Evolutionary conservation across 371 early-diverging fungal species (phyloP).

Genomic region (Mucor lusitanicus): DNA sequence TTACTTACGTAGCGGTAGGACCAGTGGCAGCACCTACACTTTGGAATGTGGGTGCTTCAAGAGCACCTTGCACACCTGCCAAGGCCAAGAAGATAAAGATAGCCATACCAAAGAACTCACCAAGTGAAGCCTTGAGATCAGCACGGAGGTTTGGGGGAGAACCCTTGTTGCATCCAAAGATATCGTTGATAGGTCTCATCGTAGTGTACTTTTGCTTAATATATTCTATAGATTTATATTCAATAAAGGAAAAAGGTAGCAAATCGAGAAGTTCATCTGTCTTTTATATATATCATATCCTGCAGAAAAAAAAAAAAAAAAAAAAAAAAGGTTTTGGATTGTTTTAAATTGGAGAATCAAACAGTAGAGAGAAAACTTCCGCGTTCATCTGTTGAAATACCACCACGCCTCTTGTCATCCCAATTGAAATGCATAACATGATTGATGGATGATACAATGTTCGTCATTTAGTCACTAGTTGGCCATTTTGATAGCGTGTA

Average conservation of each 20-base stretch:
- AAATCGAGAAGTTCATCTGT: no score
- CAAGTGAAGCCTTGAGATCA: constrained; percentile 30
- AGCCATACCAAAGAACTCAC: constrained; percentile 53
- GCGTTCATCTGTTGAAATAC: no score
- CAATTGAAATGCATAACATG: no score
- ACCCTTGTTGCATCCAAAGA: constrained; percentile 14
- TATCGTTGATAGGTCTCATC: constrained; percentile 17
- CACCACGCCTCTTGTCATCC: no score
- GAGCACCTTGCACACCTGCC: constrained; percentile 48
- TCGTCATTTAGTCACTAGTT: no score
- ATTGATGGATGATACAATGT: no score
- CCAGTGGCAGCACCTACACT: background rate
- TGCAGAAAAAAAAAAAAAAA: background rate
- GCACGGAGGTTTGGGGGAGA: constrained; percentile 13
- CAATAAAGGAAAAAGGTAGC: background rate
- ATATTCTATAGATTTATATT: background rate
- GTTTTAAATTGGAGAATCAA: no score
- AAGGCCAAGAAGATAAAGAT: constrained; percentile 60
- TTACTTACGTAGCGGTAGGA: constrained; percentile 18
- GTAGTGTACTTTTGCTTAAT: background rate
- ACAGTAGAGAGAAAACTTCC: no score
- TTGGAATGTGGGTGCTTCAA: constrained; percentile 17
- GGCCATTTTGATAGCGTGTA: no score
- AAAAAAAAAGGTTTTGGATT: background rate
- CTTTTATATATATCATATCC: no score